Evolutionary conservation across 2,329 filamentous ascomycete species (phyloP).

Genomic region (Penicillium brevicompactum): DNA sequence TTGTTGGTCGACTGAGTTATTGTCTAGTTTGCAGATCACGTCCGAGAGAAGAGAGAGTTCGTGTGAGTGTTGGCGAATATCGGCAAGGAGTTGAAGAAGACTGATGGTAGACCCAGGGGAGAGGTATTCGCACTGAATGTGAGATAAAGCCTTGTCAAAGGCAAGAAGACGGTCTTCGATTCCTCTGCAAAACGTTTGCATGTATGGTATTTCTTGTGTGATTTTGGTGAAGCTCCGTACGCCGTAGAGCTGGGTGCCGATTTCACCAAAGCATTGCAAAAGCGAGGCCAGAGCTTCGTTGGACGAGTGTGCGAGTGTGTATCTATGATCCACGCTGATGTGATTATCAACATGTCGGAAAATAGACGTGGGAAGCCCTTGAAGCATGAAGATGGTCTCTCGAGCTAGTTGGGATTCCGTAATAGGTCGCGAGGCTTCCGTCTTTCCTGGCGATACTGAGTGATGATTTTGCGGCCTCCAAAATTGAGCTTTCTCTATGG

Average conservation of each 20-base stretch:
- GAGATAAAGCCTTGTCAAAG: slow-evolving; percentile 63
- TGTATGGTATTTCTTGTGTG: slow-evolving; percentile 56
- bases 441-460: slow-evolving; percentile 13
- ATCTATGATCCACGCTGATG: slow-evolving; percentile 42
- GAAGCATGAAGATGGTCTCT: slow-evolving; percentile 83
- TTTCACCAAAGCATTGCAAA: slow-evolving; percentile 47
- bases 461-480: slow-evolving; percentile 44
- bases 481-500: slow-evolving; percentile 50
- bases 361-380: slow-evolving; percentile 73
- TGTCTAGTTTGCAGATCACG: slow-evolving; percentile 62
- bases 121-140: slow-evolving; percentile 63
- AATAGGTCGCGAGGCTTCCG: slow-evolving; percentile 43
- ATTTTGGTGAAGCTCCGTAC: slow-evolving; percentile 53
- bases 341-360: slow-evolving; percentile 53
- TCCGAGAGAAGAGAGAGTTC: slow-evolving; percentile 63
- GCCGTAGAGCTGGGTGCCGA: slow-evolving; percentile 51
- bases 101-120: slow-evolving; percentile 63
- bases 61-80: slow-evolving; percentile 57
- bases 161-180: slow-evolving; percentile 58
- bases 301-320: slow-evolving; percentile 38
- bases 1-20: slow-evolving; percentile 42
- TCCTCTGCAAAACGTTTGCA: slow-evolving; percentile 72
- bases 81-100: slow-evolving; percentile 62
- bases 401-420: slow-evolving; percentile 74
- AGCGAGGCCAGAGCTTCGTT: slow-evolving; percentile 33